phyloP scores from a whole-genome alignment of 768 basidiomycete species.

The Tephrocybe sp. region DNA sequence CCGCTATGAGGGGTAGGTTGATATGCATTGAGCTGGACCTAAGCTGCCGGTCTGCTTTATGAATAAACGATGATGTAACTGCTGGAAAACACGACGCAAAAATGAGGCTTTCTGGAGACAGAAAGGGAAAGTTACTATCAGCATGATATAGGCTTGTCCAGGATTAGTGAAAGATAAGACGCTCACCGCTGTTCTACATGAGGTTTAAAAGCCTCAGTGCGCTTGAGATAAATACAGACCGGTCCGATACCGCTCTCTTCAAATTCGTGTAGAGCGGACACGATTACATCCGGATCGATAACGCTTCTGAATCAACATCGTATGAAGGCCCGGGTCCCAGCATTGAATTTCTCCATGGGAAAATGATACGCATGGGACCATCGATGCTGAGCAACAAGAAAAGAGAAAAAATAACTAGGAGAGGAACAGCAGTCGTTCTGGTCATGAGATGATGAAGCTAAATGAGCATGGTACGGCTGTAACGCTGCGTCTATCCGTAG shows the following conservation, averaged over 20 bases:
- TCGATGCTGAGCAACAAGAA: too few relatives aligned
- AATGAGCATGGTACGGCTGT: background rate
- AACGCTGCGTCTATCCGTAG: background rate
- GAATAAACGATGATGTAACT: background rate
- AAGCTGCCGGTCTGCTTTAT: background rate
- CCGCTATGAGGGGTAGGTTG: too few relatives aligned
- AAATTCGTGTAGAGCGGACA: too few relatives aligned
- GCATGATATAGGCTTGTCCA: background rate
- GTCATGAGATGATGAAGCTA: background rate
- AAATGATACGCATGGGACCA: too few relatives aligned
- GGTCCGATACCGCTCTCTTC: too few relatives aligned
- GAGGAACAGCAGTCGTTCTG: background rate
- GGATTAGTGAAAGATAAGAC: constrained; percentile 4
- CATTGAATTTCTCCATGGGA: too few relatives aligned
- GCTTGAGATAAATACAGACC: background rate
- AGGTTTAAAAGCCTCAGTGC: background rate
- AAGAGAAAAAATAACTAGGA: too few relatives aligned
- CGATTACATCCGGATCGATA: too few relatives aligned
- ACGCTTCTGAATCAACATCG: too few relatives aligned
- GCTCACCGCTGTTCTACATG: background rate
- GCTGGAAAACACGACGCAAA: background rate
- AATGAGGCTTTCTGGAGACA: background rate
- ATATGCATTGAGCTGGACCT: background rate
- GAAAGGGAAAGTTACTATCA: background rate
- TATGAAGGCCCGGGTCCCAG: too few relatives aligned